Base-by-base conservation (phyloP, 2,329 filamentous ascomycete genomes). In the Passalora sequoiae region DNA sequence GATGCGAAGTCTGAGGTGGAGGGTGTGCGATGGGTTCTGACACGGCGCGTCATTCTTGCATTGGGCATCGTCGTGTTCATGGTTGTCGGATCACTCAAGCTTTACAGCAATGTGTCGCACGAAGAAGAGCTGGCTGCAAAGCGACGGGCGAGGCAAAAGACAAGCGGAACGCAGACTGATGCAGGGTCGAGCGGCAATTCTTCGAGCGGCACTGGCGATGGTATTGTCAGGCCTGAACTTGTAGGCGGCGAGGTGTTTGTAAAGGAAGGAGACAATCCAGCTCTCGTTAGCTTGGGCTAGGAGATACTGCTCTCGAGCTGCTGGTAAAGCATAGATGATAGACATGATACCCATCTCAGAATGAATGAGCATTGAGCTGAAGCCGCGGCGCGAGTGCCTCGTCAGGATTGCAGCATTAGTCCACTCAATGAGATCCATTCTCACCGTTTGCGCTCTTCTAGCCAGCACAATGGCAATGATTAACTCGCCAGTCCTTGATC, bases 1-100 rank as follows among this genome's bases (percentile, higher is more conserved):
- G 92, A 97, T 65, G 81, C 85, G 36, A 89, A 91, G 63, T 91
- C 86, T 4, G 86, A 96, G 57, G 89, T 97, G 37, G 92, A 98
- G 65, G 85, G 83, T 1, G 71, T 98, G 37, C 76, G 92, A 47
- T 97, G 92, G 92, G 81, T 96, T 30, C 68, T 84, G 44, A 84
- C 81, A 7, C 68, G 81, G 33, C 69, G 81, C n/a, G 79, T 80
- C 1, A 78, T 80, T 10, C 68, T 79, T 46, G 77, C 79, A 1
- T 71, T 84, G 47, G 77, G 62, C 4, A 56, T 69, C 10, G 65
- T 67, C 2, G 69, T 71, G 1, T 55, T 70, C 24, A 69, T 72
- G 63, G 61, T 73, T 6, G 60, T 74, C 13, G 60, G 62, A 1
- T 62, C 62, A 8, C 45, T 72, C 44, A 62, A 64, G 40, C 64